A percentile compares a stretch with the other conserved stretches of the same genome.
Evolutionary conservation across 2,329 filamentous ascomycete genomes (phyloP).

Genomic region (Thelonectria rubi): DNA sequence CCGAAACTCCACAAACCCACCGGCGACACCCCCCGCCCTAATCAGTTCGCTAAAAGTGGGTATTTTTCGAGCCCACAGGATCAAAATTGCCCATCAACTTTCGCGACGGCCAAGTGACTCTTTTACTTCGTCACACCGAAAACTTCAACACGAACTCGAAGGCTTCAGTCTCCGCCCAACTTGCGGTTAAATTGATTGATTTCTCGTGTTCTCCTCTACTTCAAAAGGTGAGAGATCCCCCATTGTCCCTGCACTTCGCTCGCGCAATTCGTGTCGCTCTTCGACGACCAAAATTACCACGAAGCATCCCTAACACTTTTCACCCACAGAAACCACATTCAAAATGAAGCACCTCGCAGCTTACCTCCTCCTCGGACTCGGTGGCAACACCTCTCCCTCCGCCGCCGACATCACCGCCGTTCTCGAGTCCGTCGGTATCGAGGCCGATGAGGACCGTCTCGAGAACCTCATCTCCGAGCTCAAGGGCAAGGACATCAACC

Average conservation of each 20-base stretch:
- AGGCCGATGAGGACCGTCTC: conserved; percentile 89
- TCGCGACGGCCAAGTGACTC: conserved; percentile 40
- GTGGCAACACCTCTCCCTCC: conserved; percentile 89
- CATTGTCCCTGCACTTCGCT: neutral
- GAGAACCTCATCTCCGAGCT: conserved; percentile 89
- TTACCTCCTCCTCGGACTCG: conserved; percentile 96
- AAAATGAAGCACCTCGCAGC: conserved; percentile 99
- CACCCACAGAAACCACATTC: conserved; percentile 50
- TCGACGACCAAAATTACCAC: neutral
- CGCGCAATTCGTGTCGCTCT: conserved; percentile 12
- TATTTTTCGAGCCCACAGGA: conserved; percentile 46
- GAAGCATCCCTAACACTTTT: conserved; percentile 28
- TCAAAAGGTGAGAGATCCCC: conserved; percentile 48
- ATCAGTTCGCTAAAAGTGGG: conserved; percentile 31
- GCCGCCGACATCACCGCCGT: conserved; percentile 87
- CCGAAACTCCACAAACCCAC: conserved; percentile 2
- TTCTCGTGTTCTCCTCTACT: conserved; percentile 77
- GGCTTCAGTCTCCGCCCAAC: conserved; percentile 98
- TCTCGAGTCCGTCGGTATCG: conserved; percentile 92
- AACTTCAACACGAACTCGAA: conserved; percentile 78
- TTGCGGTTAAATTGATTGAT: conserved; percentile 99
- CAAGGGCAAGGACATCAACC: conserved; percentile 89
- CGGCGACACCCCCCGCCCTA: conserved; percentile 38
- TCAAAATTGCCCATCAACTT: conserved; percentile 44
- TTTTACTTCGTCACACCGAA: conserved; percentile 44